phyloP scores from a whole-genome alignment of 768 basidiomycete species.

The Clitopilus passeckerianus region DNA sequence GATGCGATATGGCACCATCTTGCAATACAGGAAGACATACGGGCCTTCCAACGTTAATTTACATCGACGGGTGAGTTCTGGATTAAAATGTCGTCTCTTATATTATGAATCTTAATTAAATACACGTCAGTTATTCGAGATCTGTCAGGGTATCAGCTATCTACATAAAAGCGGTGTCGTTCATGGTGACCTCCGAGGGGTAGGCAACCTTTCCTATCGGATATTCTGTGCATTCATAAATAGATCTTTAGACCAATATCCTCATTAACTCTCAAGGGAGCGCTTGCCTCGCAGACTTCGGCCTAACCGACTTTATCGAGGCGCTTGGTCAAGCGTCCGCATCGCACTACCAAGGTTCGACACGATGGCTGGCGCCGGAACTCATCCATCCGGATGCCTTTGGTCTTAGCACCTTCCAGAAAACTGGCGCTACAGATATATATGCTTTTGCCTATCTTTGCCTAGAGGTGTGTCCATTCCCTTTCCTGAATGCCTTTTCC shows the following conservation, averaged over 20 bases:
- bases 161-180: conserved; percentile 9
- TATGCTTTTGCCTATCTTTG: conserved; percentile 12
- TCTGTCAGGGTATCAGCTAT: conserved; percentile 10
- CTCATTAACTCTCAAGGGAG: conserved; percentile 10
- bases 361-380: conserved; percentile 11
- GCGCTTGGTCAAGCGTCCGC: conserved; percentile 5
- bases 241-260: conserved; percentile 7
- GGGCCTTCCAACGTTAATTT: conserved; percentile 11
- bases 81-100: background rate
- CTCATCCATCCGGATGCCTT: conserved; percentile 12
- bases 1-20: conserved; percentile 11
- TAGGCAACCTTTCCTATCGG: background rate
- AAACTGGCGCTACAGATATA: conserved; percentile 9
- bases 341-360: conserved; percentile 11
- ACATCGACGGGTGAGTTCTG: conserved; percentile 6
- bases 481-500: background rate
- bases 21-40: conserved; percentile 11
- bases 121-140: conserved; percentile 10
- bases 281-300: conserved; percentile 13
- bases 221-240: background rate
- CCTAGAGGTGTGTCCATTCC: conserved; percentile 4
- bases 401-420: conserved; percentile 7
- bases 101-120: too few species aligned
- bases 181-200: conserved; percentile 11
- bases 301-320: conserved; percentile 12